Evolutionary conservation across 2,329 filamentous ascomycete species (phyloP).

Genomic region (Paracorniculantispora psalliotae): DNA sequence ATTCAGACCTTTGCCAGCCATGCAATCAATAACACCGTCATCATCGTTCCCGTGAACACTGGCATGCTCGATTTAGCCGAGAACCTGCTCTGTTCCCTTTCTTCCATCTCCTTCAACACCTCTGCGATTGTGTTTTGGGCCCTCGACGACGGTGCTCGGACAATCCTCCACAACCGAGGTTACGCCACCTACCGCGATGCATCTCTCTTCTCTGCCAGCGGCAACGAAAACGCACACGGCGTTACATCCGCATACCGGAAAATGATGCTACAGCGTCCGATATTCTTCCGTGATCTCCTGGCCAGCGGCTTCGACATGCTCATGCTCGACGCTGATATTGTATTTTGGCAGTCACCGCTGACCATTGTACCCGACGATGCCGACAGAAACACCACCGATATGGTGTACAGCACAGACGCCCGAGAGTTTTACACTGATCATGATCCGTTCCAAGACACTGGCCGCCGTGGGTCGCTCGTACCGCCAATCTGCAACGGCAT

Average conservation of each 20-base stretch:
- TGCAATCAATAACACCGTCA: neutral
- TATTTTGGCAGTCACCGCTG: neutral
- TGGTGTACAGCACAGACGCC: neutral
- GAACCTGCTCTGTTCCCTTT: neutral
- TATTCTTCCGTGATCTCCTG: neutral
- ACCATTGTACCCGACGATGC: neutral
- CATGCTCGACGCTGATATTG: slow-evolving; percentile 6
- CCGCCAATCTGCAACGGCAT: slow-evolving; percentile 7
- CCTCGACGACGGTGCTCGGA: neutral
- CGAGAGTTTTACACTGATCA: neutral
- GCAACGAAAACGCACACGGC: neutral
- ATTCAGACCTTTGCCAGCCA: neutral
- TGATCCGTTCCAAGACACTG: neutral
- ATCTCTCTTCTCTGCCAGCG: neutral
- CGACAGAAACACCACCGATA: neutral
- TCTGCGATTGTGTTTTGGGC: neutral
- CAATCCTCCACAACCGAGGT: neutral
- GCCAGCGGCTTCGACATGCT: neutral
- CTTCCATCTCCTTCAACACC: neutral
- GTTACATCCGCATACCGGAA: neutral
- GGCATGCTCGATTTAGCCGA: neutral
- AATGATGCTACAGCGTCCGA: neutral
- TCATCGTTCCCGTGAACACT: neutral
- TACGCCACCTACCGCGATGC: neutral
- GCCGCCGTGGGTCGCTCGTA: neutral